phyloP scores from a whole-genome alignment of 177 flowering plant genomes.

The Vitis hybrid region DNA sequence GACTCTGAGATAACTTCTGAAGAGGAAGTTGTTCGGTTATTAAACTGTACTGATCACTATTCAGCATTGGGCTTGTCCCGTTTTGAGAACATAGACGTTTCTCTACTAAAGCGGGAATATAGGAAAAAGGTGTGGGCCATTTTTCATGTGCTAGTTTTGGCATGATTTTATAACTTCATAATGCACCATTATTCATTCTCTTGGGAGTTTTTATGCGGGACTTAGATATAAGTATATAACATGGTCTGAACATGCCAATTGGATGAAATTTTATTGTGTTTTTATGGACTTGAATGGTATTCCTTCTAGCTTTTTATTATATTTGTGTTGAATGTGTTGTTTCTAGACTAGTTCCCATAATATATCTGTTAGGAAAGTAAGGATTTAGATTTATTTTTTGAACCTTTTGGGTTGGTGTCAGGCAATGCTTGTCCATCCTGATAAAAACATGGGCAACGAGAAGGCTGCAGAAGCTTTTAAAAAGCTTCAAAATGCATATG shows the following conservation, averaged over 20 bases:
- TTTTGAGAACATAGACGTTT: constrained; percentile 62
- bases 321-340: neutral
- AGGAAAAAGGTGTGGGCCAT: constrained; percentile 63
- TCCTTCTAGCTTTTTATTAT: neutral
- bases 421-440: constrained; percentile 99
- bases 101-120: constrained; percentile 81
- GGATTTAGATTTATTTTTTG: neutral
- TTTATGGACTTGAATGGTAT: neutral
- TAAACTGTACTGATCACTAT: constrained; percentile 87
- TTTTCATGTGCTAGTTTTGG: neutral
- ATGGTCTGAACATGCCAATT: too few relatives aligned
- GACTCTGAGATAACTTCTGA: constrained; percentile 83
- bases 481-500: constrained; percentile 98
- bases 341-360: neutral
- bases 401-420: constrained; percentile 22
- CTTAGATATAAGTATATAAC: too few relatives aligned
- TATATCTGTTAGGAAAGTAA: neutral
- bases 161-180: too few relatives aligned
- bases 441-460: constrained; percentile 97
- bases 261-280: too few relatives aligned
- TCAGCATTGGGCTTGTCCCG: constrained; percentile 82
- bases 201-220: too few relatives aligned
- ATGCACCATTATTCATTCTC: too few relatives aligned
- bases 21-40: constrained; percentile 83
- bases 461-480: constrained; percentile 98